A percentile compares a stretch with the other conserved stretches of the same genome.
Evolutionary conservation across 257 asterid genomes (phyloP).

Genomic region (Solanum chilense): DNA sequence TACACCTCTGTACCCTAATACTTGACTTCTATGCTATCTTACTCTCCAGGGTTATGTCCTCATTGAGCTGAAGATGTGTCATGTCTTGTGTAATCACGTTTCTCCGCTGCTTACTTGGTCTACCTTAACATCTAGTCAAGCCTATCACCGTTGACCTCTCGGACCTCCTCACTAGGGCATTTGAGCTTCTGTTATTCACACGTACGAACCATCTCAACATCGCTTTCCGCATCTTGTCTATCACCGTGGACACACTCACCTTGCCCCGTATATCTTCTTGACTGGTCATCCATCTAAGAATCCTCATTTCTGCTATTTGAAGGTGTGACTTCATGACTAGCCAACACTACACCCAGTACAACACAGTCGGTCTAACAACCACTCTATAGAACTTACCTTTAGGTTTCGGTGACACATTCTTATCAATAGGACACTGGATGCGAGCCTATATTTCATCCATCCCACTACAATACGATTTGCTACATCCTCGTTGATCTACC

Average conservation of each 20-base stretch:
- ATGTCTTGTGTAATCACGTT: background rate
- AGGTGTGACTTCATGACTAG: background rate
- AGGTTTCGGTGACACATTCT: background rate
- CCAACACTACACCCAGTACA: background rate
- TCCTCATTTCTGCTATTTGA: background rate
- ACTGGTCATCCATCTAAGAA: background rate
- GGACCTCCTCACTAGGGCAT: fast-evolving
- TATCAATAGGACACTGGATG: background rate
- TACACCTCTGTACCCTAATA: background rate
- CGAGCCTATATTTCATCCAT: background rate
- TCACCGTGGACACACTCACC: background rate
- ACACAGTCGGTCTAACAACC: background rate
- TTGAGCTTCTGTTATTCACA: background rate
- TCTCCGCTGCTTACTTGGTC: background rate
- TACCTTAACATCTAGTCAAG: background rate
- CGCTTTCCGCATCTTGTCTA: background rate
- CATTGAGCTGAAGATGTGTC: background rate
- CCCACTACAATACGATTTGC: background rate
- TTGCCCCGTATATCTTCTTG: background rate
- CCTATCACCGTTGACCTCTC: background rate
- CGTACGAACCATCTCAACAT: background rate
- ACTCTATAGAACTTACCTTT: background rate
- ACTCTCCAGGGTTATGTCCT: background rate
- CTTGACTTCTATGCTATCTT: background rate
- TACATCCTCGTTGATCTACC: background rate